Evolutionary conservation across 768 basidiomycete species (phyloP), one percentile per base, ranked within the genome.

Genomic region (Amanita polypyramis): DNA sequence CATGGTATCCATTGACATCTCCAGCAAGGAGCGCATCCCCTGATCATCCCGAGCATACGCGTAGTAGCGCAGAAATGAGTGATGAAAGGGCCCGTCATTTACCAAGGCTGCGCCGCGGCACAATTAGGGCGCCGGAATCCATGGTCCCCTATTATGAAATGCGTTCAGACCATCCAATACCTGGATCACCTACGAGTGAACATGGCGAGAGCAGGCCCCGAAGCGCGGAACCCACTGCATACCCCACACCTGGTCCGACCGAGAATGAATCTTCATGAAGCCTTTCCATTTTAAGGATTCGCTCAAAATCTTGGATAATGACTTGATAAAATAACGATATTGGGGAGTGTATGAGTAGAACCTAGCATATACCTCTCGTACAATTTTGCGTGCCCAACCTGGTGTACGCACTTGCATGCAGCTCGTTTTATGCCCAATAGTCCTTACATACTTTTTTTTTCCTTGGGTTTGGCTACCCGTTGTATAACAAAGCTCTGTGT

Each of bases 91-190:
- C 43, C n/a, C 57, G 48, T 15, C 56, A 59, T 11, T 56, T 60
- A 5, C 79, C 82, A 3, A 74, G 80, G 35, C 63, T 85, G 36
- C 76, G 83, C 41, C 75, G 83, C 2, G 80, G 83, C n/a, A 79
- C 81, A 2, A 57, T 85, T 4, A 74, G 77, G 4, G 74, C 82
- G 4, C 79, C 81, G 0, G 84, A 85, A 55, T 74, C 76, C 1
- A 62, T 81, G 53, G 57, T 81, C 2, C 62, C 74, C 12, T 70
- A 74, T 25, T 68, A 71, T 53, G 61, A 64, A 12, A 44, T 47
- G 38, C 49, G 57, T 45, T 45, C 50, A 17, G 49, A 51, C 37
- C 41, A 25, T 35, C 39, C 51, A 35, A 21, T 52, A 17, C 27
- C 54, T 23, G 47, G 12, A 33, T 40, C 37, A 34, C 49, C 43